phyloP scores from a whole-genome alignment of 2,329 filamentous ascomycete genomes.

The Ascochyta viciae-villosae region DNA sequence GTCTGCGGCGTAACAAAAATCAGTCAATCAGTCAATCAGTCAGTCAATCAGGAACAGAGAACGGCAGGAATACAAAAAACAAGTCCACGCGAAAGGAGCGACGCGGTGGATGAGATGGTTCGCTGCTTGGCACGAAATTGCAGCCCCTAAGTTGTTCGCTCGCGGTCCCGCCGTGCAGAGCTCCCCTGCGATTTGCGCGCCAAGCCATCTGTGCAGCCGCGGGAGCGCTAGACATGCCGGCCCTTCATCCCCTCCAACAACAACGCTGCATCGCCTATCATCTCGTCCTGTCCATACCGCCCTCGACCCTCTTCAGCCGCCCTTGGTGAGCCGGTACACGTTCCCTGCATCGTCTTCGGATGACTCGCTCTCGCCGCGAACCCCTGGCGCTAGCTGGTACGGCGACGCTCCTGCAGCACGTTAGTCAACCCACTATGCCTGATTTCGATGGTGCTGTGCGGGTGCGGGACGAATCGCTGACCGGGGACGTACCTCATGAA shows the following conservation, averaged over 20 bases:
- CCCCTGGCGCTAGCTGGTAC: conserved; percentile 46
- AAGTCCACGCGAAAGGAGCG: conserved; percentile 35
- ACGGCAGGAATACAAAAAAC: neutral
- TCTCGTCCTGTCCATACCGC: conserved; percentile 42
- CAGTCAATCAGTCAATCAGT: conserved; percentile 4
- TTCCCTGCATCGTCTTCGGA: conserved; percentile 54
- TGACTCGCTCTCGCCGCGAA: conserved; percentile 54
- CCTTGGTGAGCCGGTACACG: conserved; percentile 46
- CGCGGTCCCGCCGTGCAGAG: conserved; percentile 19
- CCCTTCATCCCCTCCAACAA: neutral
- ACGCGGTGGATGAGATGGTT: conserved; percentile 21
- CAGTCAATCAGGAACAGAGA: conserved; percentile 9
- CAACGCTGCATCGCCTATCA: conserved; percentile 7
- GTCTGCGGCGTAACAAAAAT: conserved; percentile 22
- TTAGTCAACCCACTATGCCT: conserved; percentile 7
- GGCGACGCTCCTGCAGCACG: conserved; percentile 69
- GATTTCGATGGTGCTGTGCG: conserved; percentile 1
- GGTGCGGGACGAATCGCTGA: neutral
- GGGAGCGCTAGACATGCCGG: conserved; percentile 25
- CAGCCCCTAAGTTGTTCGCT: conserved; percentile 27
- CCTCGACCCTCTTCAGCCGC: conserved; percentile 43
- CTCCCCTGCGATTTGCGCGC: conserved; percentile 27
- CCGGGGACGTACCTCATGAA: conserved; percentile 65
- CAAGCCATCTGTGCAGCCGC: conserved; percentile 25
- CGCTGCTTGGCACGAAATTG: conserved; percentile 27